These are phyloP conservation scores for Leptodermis oblonga DNA, from an alignment of 257 asterid genomes.

Conservation along the genomic window DNA sequence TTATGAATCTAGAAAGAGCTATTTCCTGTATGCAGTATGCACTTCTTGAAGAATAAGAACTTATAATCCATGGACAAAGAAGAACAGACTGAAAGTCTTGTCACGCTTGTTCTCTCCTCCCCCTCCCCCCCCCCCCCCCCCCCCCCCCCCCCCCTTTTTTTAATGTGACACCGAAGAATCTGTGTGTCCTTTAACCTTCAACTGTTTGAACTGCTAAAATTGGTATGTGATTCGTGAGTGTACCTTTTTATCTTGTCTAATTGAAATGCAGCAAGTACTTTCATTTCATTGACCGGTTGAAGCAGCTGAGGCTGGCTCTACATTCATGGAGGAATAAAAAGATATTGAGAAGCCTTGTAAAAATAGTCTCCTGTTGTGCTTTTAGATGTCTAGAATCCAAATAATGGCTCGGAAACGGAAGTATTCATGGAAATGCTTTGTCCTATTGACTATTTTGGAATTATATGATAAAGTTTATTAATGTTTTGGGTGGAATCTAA, in stretches of 20 bases:
- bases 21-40: not conserved
- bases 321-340: no score
- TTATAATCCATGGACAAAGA: not conserved
- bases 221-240: not conserved
- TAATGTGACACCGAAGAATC: not conserved
- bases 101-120: no score
- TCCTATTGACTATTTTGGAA: not conserved
- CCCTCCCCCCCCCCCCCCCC: no score
- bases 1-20: not conserved
- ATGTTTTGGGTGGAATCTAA: slow-evolving; percentile 22
- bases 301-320: not conserved
- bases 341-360: not conserved
- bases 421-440: not conserved
- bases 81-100: not conserved
- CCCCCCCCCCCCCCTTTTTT: no score
- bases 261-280: not conserved
- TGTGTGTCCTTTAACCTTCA: not conserved
- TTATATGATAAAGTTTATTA: not conserved
- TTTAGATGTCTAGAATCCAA: not conserved
- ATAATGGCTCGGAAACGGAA: slow-evolving; percentile 1
- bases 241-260: not conserved
- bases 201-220: not conserved
- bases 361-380: not conserved
- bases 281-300: not conserved
- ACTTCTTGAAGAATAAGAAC: not conserved